A percentile compares a stretch with the other conserved stretches of the same genome.
These are phyloP conservation scores for Hansfordia pulvinata DNA, from an alignment of 2,329 filamentous ascomycete genomes.

Conservation along the genomic window DNA sequence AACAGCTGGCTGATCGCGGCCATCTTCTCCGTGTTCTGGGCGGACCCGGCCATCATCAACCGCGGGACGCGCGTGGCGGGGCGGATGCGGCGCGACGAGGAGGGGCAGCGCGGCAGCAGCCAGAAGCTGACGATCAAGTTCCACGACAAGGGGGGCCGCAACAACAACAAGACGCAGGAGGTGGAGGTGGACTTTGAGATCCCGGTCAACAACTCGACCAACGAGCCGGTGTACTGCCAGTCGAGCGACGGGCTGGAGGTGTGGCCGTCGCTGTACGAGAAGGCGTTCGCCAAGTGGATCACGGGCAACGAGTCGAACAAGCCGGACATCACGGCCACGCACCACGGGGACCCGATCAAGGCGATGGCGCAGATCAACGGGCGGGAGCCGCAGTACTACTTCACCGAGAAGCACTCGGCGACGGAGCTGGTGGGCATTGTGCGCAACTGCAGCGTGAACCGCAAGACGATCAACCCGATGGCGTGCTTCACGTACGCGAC, in stretches of 20 bases:
- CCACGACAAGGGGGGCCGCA: constrained; percentile 28
- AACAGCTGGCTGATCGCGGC: constrained; percentile 30
- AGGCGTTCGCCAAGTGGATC: constrained; percentile 32
- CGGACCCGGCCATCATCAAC: constrained; percentile 26
- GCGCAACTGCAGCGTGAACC: constrained; percentile 24
- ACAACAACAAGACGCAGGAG: constrained; percentile 22
- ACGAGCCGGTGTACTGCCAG: constrained; percentile 26
- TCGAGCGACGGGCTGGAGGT: constrained; percentile 25
- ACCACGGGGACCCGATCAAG: constrained; percentile 28
- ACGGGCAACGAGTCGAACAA: constrained; percentile 15
- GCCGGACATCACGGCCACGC: constrained; percentile 25
- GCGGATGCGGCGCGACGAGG: constrained; percentile 9
- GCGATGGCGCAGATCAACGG: constrained; percentile 29
- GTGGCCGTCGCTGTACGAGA: constrained; percentile 31
- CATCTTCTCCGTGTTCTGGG: constrained; percentile 29
- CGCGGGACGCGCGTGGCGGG: constrained; percentile 13
- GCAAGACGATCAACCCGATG: constrained; percentile 28
- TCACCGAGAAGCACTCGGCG: constrained; percentile 16
- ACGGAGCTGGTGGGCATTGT: constrained; percentile 22
- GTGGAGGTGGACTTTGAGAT: constrained; percentile 28
- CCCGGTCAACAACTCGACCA: constrained; percentile 28
- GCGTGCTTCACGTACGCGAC: constrained; percentile 25
- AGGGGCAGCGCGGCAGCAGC: constrained; percentile 2
- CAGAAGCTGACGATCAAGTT: constrained; percentile 19
- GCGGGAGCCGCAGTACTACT: constrained; percentile 21